Evolutionary conservation across 805 yeast species (phyloP).

Genomic region (Candida ascalaphidarum): DNA sequence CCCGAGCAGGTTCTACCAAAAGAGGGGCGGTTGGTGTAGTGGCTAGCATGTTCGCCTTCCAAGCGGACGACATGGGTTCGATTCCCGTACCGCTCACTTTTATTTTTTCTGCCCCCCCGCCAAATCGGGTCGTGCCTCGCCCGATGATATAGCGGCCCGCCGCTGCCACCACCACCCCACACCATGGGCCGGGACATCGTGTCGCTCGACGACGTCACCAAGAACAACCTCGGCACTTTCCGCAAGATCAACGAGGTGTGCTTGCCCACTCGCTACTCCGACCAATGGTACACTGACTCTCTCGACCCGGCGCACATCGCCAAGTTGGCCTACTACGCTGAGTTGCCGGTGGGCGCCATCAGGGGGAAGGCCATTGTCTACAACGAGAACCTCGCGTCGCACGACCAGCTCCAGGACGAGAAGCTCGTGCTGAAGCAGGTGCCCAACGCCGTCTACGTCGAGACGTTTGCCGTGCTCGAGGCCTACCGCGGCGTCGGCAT

Average conservation of each 20-base stretch:
- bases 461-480: slow-evolving; percentile 58
- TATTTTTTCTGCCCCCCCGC: too few species aligned
- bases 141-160: too few species aligned
- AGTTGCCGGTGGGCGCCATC: slow-evolving; percentile 74
- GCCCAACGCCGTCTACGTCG: slow-evolving; percentile 55
- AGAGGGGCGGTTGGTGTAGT: slow-evolving; percentile 7
- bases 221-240: slow-evolving; percentile 51
- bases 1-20: too few species aligned
- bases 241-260: slow-evolving; percentile 45
- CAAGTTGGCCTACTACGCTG: slow-evolving; percentile 59
- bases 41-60: slow-evolving; percentile 8
- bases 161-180: too few species aligned
- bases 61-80: slow-evolving; percentile 9
- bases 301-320: slow-evolving; percentile 41
- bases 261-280: slow-evolving; percentile 45
- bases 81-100: slow-evolving; percentile 8
- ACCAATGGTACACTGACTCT: slow-evolving; percentile 43
- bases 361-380: slow-evolving; percentile 46
- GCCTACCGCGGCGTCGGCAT: slow-evolving; percentile 56
- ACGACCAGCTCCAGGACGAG: slow-evolving; percentile 13
- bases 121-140: too few species aligned
- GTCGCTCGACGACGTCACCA: slow-evolving; percentile 50
- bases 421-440: slow-evolving; percentile 15
- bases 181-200: slow-evolving; percentile 34
- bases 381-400: slow-evolving; percentile 24